Evolutionary conservation across 345 rosid species (phyloP), one percentile per base, ranked within the genome.

Genomic region (Lumnitzera littorea): DNA sequence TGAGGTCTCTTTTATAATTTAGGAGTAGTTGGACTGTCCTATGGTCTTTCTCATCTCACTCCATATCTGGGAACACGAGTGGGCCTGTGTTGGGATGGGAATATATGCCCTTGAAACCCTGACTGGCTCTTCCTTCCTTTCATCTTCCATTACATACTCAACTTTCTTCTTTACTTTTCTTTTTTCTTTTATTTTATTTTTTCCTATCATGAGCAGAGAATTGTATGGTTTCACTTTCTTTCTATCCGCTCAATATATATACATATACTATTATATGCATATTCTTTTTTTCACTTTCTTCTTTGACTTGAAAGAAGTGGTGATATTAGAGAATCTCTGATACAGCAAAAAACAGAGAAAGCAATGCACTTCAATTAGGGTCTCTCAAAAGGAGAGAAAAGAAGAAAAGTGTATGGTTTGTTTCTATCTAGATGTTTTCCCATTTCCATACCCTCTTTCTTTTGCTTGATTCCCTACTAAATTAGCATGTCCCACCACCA

Each of bases 71-170:
- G 27, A 59, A 53, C 59, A 70, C 9, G 43, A 64, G 70, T 60
- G 70, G 70, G 70, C 60, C 31, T 31, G n/a, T 48, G 55, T 53
- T 67, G 61, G 68, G n/a, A 64, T 36, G 60, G 71, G 65, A 67
- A 67, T 67, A 60, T 67, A 67, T 67, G 64, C 71, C 65, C 50
- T 60, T 48, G 14, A 46, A 49, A 15, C 46, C 13, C 17, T 50
- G 11, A 36, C 27, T 56, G 48, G 46, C 51, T 55, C 50, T 47
- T 12, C n/a, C 51, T 47, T 23, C 27, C 55, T 17, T 31, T 46
- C 20, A 29, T 6, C 52, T 62, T 58, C 23, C 66, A 51, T 8
- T 51, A 20, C 68, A 51, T 43, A 65, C 68, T 56, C 5, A 57
- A 50, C 58, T 65, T 57, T 46, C 57, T 66, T 52, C 57, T 13